Percentiles rank a stretch among this genome's conserved stretches.
These are phyloP conservation scores for Capronia coronata DNA, from an alignment of 2,329 filamentous ascomycete genomes.

Conservation along the genomic window DNA sequence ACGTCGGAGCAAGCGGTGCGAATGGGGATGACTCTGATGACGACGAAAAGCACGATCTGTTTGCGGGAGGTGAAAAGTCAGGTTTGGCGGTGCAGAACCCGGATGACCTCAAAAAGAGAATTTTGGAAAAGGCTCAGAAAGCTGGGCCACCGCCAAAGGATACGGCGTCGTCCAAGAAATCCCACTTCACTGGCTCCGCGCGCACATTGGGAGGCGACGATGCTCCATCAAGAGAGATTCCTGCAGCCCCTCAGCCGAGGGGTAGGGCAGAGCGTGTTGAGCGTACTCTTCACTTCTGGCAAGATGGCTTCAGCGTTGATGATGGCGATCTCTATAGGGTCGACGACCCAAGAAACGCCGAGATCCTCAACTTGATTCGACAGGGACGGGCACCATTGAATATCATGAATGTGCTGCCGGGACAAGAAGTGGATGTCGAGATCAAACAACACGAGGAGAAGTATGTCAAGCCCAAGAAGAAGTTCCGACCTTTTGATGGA, in stretches of 20 bases:
- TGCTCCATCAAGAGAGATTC: constrained; percentile 51
- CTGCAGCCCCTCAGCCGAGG: constrained; percentile 43
- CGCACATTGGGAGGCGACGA: constrained; percentile 62
- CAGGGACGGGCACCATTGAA: constrained; percentile 56
- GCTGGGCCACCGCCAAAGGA: constrained; percentile 28
- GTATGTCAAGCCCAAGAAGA: constrained; percentile 56
- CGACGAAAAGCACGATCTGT: constrained; percentile 51
- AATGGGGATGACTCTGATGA: constrained; percentile 48
- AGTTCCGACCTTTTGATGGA: constrained; percentile 58
- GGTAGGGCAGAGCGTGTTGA: constrained; percentile 46
- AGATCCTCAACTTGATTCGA: constrained; percentile 57
- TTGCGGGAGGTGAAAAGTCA: constrained; percentile 61
- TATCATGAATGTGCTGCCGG: constrained; percentile 56
- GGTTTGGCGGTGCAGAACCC: constrained; percentile 63
- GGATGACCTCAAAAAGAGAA: constrained; percentile 48
- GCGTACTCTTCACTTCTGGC: constrained; percentile 58
- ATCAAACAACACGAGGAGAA: constrained; percentile 56
- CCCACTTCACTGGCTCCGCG: constrained; percentile 55
- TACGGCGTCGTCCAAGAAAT: constrained; percentile 24
- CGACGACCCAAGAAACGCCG: constrained; percentile 57
- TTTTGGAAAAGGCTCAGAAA: constrained; percentile 43
- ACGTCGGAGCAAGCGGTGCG: constrained; percentile 36
- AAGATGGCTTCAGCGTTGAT: constrained; percentile 60
- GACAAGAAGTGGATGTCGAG: constrained; percentile 60
- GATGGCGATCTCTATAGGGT: constrained; percentile 58